Base-by-base conservation (phyloP, 2,329 filamentous ascomycete species). In the Sclerotinia minor region DNA sequence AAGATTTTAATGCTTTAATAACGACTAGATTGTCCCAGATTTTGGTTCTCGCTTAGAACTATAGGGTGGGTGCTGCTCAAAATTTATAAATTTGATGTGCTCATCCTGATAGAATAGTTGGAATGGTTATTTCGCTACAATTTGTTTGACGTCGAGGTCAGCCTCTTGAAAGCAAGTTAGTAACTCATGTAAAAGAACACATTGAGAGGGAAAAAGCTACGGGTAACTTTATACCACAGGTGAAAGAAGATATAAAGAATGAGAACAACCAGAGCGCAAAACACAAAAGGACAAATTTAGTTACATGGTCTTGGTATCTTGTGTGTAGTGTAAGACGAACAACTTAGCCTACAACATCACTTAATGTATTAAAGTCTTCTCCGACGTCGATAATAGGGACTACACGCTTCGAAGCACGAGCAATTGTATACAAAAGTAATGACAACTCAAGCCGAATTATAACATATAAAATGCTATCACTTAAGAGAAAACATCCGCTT, bases 21-120 rank as follows among this genome's bases (percentile, higher is more conserved):
- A 71, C 70, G 19, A 15, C 60, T 17, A 72, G 50, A 67, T 71
- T 69, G 26, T 72, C 69, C 60, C 66, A 72, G 1, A 71, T 41
- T 53, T 55, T 65, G 2, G 7, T 24, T 5, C 61, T 58, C 4
- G 47, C 11, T 29, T 67, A 3, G 70, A 69, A 4, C 67, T 68
- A 38, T 70, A 54, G 38, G 69, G 64, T 11, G 59, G 26, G 32
- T 7, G 67, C 67, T 2, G 44, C 63, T 1, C 69, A 67, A 19
- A 68, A 63, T 8, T 67, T 71, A 52, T 68, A 69, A 26, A 71
- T 70, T 24, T 71, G 71, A 57, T 68, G 67, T 9, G 65, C 53
- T 63, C 69, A 32, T 5, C 69, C 68, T 15, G 50, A 41, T 7
- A 71, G 61, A n/a, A 71, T 69, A 9, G 67, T 55, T 41, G 54